Evolutionary conservation across 768 basidiomycete genomes (phyloP).

Genomic region (Mycena crocata): DNA sequence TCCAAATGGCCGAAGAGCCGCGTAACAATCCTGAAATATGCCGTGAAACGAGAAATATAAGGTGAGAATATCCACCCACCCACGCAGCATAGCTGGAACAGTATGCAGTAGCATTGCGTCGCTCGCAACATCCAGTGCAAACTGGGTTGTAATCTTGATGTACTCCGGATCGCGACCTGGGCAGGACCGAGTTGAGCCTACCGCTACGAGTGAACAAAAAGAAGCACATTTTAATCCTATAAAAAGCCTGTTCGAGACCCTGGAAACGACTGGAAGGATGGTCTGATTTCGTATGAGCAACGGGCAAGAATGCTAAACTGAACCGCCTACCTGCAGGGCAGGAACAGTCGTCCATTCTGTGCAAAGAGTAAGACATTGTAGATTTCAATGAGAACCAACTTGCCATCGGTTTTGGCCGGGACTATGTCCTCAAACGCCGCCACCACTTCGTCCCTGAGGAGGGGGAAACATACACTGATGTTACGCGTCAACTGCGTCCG

Average conservation of each 20-base stretch:
- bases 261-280: constrained; percentile 13
- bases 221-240: constrained; percentile 23
- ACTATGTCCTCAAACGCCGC: constrained; percentile 54
- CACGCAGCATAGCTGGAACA: constrained; percentile 17
- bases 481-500: constrained; percentile 50
- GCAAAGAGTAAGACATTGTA: not conserved
- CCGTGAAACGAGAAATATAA: not conserved
- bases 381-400: not conserved
- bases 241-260: constrained; percentile 24
- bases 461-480: constrained; percentile 49
- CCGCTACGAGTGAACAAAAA: not conserved
- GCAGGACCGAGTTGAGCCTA: not conserved
- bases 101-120: constrained; percentile 13
- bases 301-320: not conserved
- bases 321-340: constrained; percentile 21
- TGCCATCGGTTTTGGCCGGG: constrained; percentile 43
- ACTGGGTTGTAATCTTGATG: constrained; percentile 20
- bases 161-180: constrained; percentile 30
- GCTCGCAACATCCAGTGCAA: constrained; percentile 3
- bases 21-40: constrained; percentile 5
- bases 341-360: constrained; percentile 26
- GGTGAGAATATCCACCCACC: constrained; percentile 6
- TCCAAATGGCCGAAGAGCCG: constrained; percentile 21
- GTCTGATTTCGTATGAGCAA: not conserved
- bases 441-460: constrained; percentile 58